Percentiles rank a stretch among this genome's conserved stretches.
These are phyloP conservation scores for Neurospora sp. DNA, from an alignment of 2,329 filamentous ascomycete species.

Conservation along the genomic window DNA sequence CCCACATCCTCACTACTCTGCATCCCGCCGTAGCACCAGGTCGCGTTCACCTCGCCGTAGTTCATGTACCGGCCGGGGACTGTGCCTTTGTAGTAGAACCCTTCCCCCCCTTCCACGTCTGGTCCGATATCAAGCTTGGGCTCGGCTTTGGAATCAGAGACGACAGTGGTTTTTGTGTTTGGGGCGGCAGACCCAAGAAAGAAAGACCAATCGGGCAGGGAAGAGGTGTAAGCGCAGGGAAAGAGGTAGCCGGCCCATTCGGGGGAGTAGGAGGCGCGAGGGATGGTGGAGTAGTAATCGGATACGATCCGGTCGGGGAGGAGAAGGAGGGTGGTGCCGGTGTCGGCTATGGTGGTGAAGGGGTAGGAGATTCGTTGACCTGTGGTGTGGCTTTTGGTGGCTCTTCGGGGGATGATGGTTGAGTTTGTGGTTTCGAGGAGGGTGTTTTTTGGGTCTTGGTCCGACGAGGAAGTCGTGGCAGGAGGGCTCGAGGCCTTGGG, in stretches of 20 bases:
- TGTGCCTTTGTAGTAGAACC: constrained; percentile 6
- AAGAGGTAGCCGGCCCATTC: constrained; percentile 47
- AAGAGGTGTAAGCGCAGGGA: constrained; percentile 30
- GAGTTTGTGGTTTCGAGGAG: background rate
- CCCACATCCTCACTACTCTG: constrained; percentile 20
- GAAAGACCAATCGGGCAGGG: constrained; percentile 39
- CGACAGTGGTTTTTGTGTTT: no score
- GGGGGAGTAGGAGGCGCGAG: constrained; percentile 32
- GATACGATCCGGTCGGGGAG: constrained; percentile 36
- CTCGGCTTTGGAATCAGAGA: background rate
- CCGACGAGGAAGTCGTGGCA: background rate
- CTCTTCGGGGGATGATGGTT: background rate
- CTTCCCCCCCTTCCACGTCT: constrained; percentile 4
- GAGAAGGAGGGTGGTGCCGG: constrained; percentile 47
- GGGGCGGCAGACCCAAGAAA: constrained; percentile 12
- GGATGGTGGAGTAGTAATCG: constrained; percentile 41
- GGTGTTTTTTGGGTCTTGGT: background rate
- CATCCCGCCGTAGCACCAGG: constrained; percentile 25
- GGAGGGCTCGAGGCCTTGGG: background rate
- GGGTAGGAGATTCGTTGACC: constrained; percentile 23
- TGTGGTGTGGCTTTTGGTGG: background rate
- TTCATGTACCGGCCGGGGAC: constrained; percentile 25
- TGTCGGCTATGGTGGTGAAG: constrained; percentile 43
- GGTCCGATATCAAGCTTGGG: background rate
- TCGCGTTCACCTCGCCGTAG: constrained; percentile 17